phyloP scores from a whole-genome alignment of 257 asterid species.

The Gentiana straminea region DNA sequence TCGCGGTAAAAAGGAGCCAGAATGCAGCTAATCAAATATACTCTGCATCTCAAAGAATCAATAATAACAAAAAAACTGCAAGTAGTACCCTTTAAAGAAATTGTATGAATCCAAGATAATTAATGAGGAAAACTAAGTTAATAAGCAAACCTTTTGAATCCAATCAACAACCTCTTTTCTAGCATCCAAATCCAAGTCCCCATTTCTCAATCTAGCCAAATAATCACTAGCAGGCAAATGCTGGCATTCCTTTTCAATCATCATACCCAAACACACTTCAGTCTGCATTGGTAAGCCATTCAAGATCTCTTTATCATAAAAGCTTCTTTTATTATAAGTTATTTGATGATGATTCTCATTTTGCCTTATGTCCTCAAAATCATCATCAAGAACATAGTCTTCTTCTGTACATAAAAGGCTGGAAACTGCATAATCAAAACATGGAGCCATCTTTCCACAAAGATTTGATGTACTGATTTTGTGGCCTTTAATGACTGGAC shows the following conservation, averaged over 20 bases:
- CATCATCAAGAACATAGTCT: constrained; percentile 19
- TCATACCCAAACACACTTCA: constrained; percentile 26
- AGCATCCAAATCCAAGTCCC: constrained; percentile 29
- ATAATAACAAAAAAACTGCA: not conserved
- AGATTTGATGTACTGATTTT: not conserved
- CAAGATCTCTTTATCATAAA: constrained; percentile 16
- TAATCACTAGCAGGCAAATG: constrained; percentile 34
- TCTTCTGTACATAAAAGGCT: constrained; percentile 38
- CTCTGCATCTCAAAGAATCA: not conserved
- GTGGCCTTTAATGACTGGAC: constrained; percentile 1
- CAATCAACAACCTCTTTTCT: constrained; percentile 33
- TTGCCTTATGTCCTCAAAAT: constrained; percentile 14
- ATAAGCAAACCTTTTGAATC: constrained; percentile 29
- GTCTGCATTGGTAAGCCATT: constrained; percentile 20
- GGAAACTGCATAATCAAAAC: constrained; percentile 22
- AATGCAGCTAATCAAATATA: no score
- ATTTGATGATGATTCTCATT: constrained; percentile 12
- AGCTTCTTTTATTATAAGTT: constrained; percentile 9
- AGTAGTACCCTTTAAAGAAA: not conserved
- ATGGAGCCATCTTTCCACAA: constrained; percentile 21
- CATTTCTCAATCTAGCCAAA: constrained; percentile 26
- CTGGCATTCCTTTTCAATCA: constrained; percentile 29
- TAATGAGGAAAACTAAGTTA: not conserved
- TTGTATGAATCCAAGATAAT: not conserved
- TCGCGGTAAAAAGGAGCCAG: no score